Base-by-base conservation (phyloP, 2,329 filamentous ascomycete genomes). In the Dactylellina drechsleri region DNA sequence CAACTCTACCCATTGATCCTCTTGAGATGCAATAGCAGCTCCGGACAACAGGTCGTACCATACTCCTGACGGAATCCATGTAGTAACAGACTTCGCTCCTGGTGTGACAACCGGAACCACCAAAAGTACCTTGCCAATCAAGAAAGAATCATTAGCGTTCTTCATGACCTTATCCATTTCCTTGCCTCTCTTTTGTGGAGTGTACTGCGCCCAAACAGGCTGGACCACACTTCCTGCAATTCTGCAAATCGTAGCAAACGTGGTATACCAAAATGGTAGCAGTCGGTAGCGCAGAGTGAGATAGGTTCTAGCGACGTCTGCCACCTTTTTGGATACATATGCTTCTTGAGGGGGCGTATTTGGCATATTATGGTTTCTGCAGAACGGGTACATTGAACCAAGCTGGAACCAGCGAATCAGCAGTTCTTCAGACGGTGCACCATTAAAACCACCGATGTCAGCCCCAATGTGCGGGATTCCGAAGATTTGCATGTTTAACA, bases 401-500 rank as follows among this genome's bases (percentile, higher is more conserved):
- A 75, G 58, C 40, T 75, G 71, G 23, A 66, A 70, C 72, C 72
- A 76, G 1, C 72, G 72, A 16, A 65, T 20, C n/a, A 70, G 60
- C 16, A 76, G 60, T 16, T 76, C 72, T 28, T 41, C 28, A 41
- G 26, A 53, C 6, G 72, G 56, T 10, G 47, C 18, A 12, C 66
- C 66, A 18, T 59, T 71, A 26, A 76, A 76, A 2, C 72, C 72
- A 50, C 72, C 65, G 26, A 71, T 65, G 49, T 76, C 72, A 40
- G 72, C 72, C 4, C 72, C 72, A 43, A 76, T 71, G 53, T 71
- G 66, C 4, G 72, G 72, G 16, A 76, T 65, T 7, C 72, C 71
- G 23, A 75, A 75, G 13, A 75, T 15, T 49, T 75, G 71, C 71
- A 75, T 75, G 20, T 77, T 74, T 43, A 79, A 60, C 53, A 79